These are phyloP conservation scores for Coemansia erecta DNA, from an alignment of 192 early-diverging fungal genomes.

Conservation along the genomic window DNA sequence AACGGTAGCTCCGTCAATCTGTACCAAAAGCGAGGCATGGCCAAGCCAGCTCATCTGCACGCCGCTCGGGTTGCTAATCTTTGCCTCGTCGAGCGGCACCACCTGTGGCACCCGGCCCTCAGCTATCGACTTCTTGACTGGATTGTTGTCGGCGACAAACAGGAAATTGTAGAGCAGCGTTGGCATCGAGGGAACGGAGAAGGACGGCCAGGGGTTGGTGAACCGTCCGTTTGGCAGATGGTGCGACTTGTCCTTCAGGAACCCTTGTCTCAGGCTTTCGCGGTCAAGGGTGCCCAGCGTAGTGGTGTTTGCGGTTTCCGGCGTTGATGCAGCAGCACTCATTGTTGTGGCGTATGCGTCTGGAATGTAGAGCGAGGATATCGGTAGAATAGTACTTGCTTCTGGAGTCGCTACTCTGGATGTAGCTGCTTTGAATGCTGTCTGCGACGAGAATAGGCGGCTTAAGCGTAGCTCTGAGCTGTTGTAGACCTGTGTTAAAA, in stretches of 20 bases:
- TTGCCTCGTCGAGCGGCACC: conserved; percentile 19
- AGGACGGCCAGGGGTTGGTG: conserved; percentile 63
- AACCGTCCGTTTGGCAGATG: conserved; percentile 58
- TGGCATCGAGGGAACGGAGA: neutral
- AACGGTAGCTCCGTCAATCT: conserved; percentile 64
- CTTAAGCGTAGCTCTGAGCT: no score
- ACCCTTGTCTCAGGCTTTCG: conserved; percentile 15
- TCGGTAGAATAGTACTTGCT: neutral
- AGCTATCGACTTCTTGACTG: conserved; percentile 16
- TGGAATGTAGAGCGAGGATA: neutral
- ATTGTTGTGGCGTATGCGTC: neutral
- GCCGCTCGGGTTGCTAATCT: conserved; percentile 12
- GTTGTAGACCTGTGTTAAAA: neutral
- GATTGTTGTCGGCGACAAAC: conserved; percentile 10
- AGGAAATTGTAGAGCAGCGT: conserved; percentile 17
- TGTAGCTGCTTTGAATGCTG: no score
- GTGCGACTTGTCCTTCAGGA: conserved; percentile 33
- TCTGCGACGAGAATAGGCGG: no score
- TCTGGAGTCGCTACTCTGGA: neutral
- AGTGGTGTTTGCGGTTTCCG: neutral
- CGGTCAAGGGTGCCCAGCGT: neutral
- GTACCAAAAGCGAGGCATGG: conserved; percentile 65
- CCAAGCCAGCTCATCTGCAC: conserved; percentile 61
- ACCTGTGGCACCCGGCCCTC: conserved; percentile 32
- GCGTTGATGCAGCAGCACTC: neutral